Evolutionary conservation across 805 yeast genomes (phyloP).

Genomic region (Candida easanensis): DNA sequence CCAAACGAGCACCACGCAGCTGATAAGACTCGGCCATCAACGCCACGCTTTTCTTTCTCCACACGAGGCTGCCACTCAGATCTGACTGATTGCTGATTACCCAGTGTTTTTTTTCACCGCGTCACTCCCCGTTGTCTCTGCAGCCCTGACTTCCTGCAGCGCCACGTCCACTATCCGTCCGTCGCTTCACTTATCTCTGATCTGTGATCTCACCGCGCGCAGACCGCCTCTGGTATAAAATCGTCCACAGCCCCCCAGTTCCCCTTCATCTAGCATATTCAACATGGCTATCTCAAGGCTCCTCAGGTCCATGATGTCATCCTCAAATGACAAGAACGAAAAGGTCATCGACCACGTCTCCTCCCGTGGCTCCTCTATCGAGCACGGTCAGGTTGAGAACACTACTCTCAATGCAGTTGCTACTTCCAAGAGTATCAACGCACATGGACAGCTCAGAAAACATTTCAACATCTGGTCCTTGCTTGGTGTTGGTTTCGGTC

Average conservation of each 20-base stretch:
- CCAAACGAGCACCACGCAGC: neutral
- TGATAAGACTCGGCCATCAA: neutral
- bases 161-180: too few relatives aligned
- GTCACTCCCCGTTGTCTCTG: too few relatives aligned
- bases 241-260: neutral
- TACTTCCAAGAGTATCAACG: constrained; percentile 9
- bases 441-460: constrained; percentile 19
- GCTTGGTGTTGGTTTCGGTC: constrained; percentile 57
- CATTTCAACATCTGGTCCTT: constrained; percentile 45
- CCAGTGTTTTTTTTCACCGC: too few relatives aligned
- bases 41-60: neutral
- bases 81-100: too few relatives aligned
- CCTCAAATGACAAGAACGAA: constrained; percentile 7
- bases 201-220: too few relatives aligned
- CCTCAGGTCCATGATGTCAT: constrained; percentile 9
- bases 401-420: constrained; percentile 7
- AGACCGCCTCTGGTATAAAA: too few relatives aligned
- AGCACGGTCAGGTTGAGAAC: constrained; percentile 16
- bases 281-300: constrained; percentile 6
- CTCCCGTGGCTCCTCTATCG: constrained; percentile 4
- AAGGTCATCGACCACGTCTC: constrained; percentile 1
- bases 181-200: too few relatives aligned
- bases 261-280: neutral
- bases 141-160: too few relatives aligned
- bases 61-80: neutral